Percentiles rank a stretch among this genome's conserved stretches.
Conservation (phyloP, 768 basidiomycete genomes). For the Lactarius tabidus region DNA sequence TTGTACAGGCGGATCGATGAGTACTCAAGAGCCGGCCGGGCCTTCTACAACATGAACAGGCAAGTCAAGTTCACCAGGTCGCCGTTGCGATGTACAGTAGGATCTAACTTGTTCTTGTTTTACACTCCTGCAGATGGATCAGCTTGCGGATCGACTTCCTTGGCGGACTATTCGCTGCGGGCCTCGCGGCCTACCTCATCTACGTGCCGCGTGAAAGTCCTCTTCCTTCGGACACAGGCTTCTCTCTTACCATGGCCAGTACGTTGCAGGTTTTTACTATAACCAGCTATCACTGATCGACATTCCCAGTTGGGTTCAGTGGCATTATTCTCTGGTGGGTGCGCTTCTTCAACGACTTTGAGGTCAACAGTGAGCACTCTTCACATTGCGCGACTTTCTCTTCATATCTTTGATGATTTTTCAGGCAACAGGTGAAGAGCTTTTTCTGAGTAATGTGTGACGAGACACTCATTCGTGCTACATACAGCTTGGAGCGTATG, state of each 20-base stretch:
- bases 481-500: constrained; percentile 44
- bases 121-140: constrained; percentile 40
- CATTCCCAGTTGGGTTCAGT: constrained; percentile 46
- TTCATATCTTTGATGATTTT: background rate
- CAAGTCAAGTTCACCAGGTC: constrained; percentile 17
- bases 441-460: background rate
- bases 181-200: constrained; percentile 50
- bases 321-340: constrained; percentile 51
- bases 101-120: background rate
- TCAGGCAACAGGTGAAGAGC: constrained; percentile 31
- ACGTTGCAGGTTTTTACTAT: constrained; percentile 1
- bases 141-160: constrained; percentile 51
- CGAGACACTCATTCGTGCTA: background rate
- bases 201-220: constrained; percentile 39
- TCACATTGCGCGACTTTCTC: background rate
- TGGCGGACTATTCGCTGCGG: constrained; percentile 48
- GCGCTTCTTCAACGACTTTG: constrained; percentile 40
- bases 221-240: constrained; percentile 38
- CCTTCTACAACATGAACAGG: constrained; percentile 49
- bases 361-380: constrained; percentile 38
- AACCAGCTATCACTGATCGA: background rate
- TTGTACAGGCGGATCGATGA: constrained; percentile 45
- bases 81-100: background rate
- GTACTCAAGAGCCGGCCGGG: constrained; percentile 39
- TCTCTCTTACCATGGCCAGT: constrained; percentile 43